Evolutionary conservation across 75 land plant genomes (phyloP).

Genomic region (Cryptomeria japonica): DNA sequence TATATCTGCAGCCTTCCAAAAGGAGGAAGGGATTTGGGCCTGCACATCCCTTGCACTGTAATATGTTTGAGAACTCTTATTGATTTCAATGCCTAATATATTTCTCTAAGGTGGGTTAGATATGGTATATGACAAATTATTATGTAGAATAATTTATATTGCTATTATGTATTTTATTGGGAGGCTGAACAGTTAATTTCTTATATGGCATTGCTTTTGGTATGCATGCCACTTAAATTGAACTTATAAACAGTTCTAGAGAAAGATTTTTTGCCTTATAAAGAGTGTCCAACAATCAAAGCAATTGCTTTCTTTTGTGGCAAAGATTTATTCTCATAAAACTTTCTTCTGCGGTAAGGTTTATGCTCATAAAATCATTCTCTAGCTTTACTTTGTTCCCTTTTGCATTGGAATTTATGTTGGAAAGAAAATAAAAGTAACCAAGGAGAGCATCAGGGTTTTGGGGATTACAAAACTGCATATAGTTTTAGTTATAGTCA

Average conservation of each 20-base stretch:
- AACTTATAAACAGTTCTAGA: not conserved
- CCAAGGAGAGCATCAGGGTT: too few relatives aligned
- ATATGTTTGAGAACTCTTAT: not conserved
- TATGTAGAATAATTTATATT: not conserved
- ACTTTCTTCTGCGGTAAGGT: not conserved
- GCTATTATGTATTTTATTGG: not conserved
- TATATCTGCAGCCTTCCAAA: slow-evolving; percentile 4
- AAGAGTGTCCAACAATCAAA: not conserved
- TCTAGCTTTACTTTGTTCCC: not conserved
- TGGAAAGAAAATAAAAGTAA: not conserved
- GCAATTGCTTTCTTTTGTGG: not conserved
- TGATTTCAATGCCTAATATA: not conserved
- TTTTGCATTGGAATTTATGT: not conserved
- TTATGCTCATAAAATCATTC: not conserved
- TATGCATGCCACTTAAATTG: not conserved
- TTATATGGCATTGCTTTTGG: not conserved
- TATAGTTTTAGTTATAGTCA: not conserved
- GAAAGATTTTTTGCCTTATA: not conserved
- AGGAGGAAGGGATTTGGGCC: not conserved
- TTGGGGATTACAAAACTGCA: too few relatives aligned
- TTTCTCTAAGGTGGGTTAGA: not conserved
- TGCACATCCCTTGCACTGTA: not conserved
- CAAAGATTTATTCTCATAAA: not conserved
- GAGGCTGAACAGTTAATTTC: not conserved
- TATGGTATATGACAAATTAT: not conserved